These are phyloP conservation scores for Aspergillus chevalieri DNA, from an alignment of 2,329 filamentous ascomycete species.

Conservation along the genomic window DNA sequence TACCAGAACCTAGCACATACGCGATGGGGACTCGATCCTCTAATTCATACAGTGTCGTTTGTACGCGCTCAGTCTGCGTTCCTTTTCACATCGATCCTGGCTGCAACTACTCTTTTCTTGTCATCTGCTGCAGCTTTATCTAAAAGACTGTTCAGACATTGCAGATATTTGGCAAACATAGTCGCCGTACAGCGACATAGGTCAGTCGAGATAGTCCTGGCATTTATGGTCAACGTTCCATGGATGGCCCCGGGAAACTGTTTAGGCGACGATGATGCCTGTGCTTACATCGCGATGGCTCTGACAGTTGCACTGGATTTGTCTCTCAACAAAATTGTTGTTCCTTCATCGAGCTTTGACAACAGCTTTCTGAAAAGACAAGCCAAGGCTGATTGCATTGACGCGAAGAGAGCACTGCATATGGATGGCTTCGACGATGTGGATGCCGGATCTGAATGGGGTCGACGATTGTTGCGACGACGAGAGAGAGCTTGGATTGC, in stretches of 20 bases:
- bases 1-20: constrained; percentile 66
- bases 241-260: constrained; percentile 56
- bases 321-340: constrained; percentile 63
- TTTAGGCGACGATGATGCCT: constrained; percentile 61
- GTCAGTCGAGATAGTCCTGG: constrained; percentile 67
- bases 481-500: constrained; percentile 66
- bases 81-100: constrained; percentile 64
- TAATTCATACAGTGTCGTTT: constrained; percentile 60
- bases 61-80: constrained; percentile 64
- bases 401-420: constrained; percentile 57
- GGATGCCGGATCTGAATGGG: constrained; percentile 55
- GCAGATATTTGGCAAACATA: constrained; percentile 55
- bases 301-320: constrained; percentile 64
- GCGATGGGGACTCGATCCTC: constrained; percentile 65
- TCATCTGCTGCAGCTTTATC: constrained; percentile 59
- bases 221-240: constrained; percentile 69
- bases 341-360: constrained; percentile 48
- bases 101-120: constrained; percentile 62
- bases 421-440: constrained; percentile 64
- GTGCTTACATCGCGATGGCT: constrained; percentile 64
- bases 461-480: constrained; percentile 56
- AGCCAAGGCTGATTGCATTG: constrained; percentile 63
- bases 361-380: constrained; percentile 43
- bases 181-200: constrained; percentile 58
- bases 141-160: constrained; percentile 59